These are phyloP conservation scores for Coelastrella sp. DNA, from an alignment of 139 green algal species.

Conservation along the genomic window DNA sequence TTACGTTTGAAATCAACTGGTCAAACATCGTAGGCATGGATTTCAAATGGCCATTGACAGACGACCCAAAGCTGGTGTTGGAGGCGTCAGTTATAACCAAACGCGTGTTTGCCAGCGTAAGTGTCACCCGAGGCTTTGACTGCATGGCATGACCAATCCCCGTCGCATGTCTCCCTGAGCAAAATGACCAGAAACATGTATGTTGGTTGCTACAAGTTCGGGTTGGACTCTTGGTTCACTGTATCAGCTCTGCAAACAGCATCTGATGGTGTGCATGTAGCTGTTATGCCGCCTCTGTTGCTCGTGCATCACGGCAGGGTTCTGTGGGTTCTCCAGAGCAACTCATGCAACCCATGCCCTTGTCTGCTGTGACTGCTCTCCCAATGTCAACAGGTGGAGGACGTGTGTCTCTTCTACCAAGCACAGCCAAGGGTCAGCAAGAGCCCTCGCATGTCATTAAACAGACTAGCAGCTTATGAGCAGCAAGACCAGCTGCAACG, in stretches of 20 bases:
- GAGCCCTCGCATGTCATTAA: not conserved
- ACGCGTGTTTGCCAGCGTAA: slow-evolving; percentile 69
- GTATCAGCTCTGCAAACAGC: no score
- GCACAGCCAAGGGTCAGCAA: slow-evolving; percentile 24
- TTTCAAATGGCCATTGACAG: slow-evolving; percentile 66
- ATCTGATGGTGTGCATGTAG: no score
- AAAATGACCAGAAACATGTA: not conserved
- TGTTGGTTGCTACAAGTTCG: no score
- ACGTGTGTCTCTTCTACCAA: slow-evolving; percentile 39
- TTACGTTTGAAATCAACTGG: slow-evolving; percentile 48
- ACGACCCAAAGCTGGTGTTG: slow-evolving; percentile 67
- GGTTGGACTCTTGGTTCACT: no score
- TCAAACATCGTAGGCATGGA: slow-evolving; percentile 51
- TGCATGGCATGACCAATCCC: not conserved
- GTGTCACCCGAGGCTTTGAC: not conserved
- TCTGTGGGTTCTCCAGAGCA: not conserved
- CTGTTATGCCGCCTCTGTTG: no score
- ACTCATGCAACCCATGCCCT: not conserved
- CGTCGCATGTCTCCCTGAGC: not conserved
- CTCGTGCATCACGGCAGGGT: not conserved
- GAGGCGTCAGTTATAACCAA: slow-evolving; percentile 67
- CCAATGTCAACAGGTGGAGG: slow-evolving; percentile 34
- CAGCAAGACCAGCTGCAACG: not conserved
- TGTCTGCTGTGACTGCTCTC: not conserved
- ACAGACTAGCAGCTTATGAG: not conserved